Base-by-base conservation (phyloP, 108 stramenopile species). In the Skeletonema costatum region DNA sequence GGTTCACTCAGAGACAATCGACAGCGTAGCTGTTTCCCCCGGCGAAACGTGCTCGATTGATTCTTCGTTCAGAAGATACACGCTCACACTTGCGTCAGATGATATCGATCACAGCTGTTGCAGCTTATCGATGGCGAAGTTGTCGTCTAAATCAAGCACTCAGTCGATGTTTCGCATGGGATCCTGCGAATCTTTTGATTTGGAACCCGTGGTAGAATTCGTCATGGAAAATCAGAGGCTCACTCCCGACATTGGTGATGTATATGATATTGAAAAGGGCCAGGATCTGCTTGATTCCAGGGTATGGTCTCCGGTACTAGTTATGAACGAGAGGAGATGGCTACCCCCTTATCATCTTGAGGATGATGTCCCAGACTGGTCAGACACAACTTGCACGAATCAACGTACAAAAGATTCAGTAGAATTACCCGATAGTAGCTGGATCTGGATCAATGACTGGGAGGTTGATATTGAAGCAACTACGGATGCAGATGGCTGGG, bases 371-470 rank as follows among this genome's bases (percentile, higher is more conserved):
- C 90, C 88, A 32, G 87, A 91, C 48, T 93, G 85, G 87, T 86
- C 87, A 32, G 93, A 94, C 62, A 85, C 85, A 84, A 94, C 90
- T 11, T 86, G 85, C 46, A 81, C 74, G 12, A 61, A 88, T 32
- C 32, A 61, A 25, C 75, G 85, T 68, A 82, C 85, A 12, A 78
- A 77, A 68, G 87, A 92, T 68, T 66, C 88, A 46, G 80, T 89
- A 2, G 76, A 81, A 78, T 83, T 94, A 48, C 93, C 93, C 7
- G 86, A 90, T 71, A 83, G 61, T 61, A 84, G 86, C 35, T 94
- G 93, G 93, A 87, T 90, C 38, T 94, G 93, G 93, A 80, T 80
- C 1, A 87, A 92, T 75, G 88, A 94, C 58, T 94, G 93, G 93
- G 86, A 83, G 25, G 86, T 92, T 44, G 90, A 92, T 60, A 39